Conservation (phyloP, 805 yeast genomes). For the Lipomyces starkeyi region DNA sequence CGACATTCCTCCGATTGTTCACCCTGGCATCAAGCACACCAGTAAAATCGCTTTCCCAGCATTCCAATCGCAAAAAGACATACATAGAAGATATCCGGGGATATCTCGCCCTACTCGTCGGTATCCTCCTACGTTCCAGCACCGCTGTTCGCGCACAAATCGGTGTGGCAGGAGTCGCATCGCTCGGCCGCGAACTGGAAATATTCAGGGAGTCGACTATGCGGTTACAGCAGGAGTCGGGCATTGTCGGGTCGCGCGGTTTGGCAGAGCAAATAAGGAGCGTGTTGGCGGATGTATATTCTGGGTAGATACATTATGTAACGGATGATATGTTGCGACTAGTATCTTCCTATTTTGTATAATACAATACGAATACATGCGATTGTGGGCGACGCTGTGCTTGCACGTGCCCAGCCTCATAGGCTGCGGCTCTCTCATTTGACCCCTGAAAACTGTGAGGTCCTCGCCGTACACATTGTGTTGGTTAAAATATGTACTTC, state of each 20-base stretch:
- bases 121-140: slow-evolving; percentile 3
- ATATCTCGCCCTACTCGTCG: slow-evolving; percentile 24
- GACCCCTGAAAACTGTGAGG: no score
- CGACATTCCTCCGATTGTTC: neutral
- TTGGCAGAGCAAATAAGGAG: slow-evolving; percentile 15
- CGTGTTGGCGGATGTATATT: slow-evolving; percentile 13
- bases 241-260: slow-evolving; percentile 6
- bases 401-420: no score
- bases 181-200: slow-evolving; percentile 18
- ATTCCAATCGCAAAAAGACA: slow-evolving; percentile 2
- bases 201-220: slow-evolving; percentile 5
- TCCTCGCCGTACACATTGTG: no score
- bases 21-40: neutral
- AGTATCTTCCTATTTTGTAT: neutral
- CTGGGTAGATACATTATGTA: neutral
- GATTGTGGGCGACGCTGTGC: no score
- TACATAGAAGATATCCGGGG: slow-evolving; percentile 25
- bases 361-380: neutral
- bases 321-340: no score
- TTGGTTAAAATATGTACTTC: no score
- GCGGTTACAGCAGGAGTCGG: slow-evolving; percentile 11
- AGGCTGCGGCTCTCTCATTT: no score
- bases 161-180: slow-evolving; percentile 10
- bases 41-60: neutral
- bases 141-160: neutral